Evolutionary conservation across 139 green algal species (phyloP), one percentile per base, ranked within the genome.

Genomic region (Haematococcus sp.): DNA sequence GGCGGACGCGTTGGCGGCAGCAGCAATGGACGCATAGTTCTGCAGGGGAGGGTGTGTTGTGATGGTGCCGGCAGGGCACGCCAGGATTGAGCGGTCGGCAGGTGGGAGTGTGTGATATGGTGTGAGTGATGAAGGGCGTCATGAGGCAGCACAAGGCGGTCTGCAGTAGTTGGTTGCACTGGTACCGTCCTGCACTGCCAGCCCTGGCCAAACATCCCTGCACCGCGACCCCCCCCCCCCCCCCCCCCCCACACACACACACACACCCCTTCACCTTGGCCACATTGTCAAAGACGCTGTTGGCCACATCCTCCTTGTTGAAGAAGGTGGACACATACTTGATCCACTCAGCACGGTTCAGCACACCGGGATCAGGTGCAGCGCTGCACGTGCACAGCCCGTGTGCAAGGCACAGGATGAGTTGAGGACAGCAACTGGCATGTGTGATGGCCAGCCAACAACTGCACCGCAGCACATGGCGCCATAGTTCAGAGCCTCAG

Each of bases 291-390:
- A 88, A 96, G 3, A 88, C 28, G 25, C 44, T 44, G 58, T 88
- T 88, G 22, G 91, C 90, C 20, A 82, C 56, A 1, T 65, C 33
- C 63, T 94, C 91, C 56, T 81, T 81, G 81, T 96, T 96, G 85
- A 96, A 96, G 68, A 96, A 96, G 11, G 86, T 56, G n/a, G 80
- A 81, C 54, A 96, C 44, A 79, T 89, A 96, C 76, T 95, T 94
- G 69, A 95, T 71, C 88, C 91, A 95, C 72, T 96, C 91, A 2
- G 85, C 87, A 28, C 89, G 83, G 61, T 91, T 91, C 19, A 95
- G 71, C 1, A 82, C 60, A 13, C 90, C 86, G 65, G 83, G 81
- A 35, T 91, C 86, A 5, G 63, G 35, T 19, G 74, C 77, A 5
- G 81, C 77, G 2, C 84, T 89, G 78, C 63, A 71, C 11, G 40